phyloP scores from a whole-genome alignment of 352 stramenopile genomes.

The Phytophthora pinifolia region DNA sequence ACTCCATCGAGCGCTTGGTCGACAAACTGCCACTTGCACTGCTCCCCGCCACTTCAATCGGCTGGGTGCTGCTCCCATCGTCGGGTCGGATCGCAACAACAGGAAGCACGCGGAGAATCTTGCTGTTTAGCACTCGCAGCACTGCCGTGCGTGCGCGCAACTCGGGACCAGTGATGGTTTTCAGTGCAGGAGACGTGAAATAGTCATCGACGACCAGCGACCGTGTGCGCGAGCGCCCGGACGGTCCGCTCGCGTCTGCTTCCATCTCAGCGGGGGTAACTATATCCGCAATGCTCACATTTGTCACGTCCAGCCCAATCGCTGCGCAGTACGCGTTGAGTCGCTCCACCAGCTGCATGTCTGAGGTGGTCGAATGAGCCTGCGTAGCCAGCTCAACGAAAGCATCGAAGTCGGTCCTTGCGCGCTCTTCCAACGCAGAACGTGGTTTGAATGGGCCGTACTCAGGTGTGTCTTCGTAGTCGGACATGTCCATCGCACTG shows the following conservation, averaged over 20 bases:
- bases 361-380: slow-evolving; percentile 57
- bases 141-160: slow-evolving; percentile 92
- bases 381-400: slow-evolving; percentile 68
- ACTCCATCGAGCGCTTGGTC: slow-evolving; percentile 36
- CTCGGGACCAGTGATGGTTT: slow-evolving; percentile 54
- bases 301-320: slow-evolving; percentile 81
- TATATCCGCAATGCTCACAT: slow-evolving; percentile 71
- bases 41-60: slow-evolving; percentile 50
- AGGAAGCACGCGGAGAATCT: slow-evolving; percentile 83
- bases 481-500: slow-evolving; percentile 65
- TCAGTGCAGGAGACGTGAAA: slow-evolving; percentile 69
- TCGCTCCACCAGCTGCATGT: slow-evolving; percentile 87
- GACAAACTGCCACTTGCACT: slow-evolving; percentile 1
- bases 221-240: slow-evolving; percentile 30
- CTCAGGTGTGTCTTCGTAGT: slow-evolving; percentile 35
- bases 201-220: slow-evolving; percentile 69
- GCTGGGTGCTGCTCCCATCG: slow-evolving; percentile 38
- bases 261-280: slow-evolving; percentile 38
- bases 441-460: slow-evolving; percentile 42
- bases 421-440: slow-evolving; percentile 51
- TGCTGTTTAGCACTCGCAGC: slow-evolving; percentile 92
- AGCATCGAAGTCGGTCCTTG: slow-evolving; percentile 46
- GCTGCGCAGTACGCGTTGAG: slow-evolving; percentile 82
- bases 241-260: slow-evolving; percentile 8
- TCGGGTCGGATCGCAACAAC: slow-evolving; percentile 77